A percentile compares a stretch with the other conserved stretches of the same genome.
These are phyloP conservation scores for Oxytropis ochrocephala DNA, from an alignment of 306 rosid species.

Conservation along the genomic window DNA sequence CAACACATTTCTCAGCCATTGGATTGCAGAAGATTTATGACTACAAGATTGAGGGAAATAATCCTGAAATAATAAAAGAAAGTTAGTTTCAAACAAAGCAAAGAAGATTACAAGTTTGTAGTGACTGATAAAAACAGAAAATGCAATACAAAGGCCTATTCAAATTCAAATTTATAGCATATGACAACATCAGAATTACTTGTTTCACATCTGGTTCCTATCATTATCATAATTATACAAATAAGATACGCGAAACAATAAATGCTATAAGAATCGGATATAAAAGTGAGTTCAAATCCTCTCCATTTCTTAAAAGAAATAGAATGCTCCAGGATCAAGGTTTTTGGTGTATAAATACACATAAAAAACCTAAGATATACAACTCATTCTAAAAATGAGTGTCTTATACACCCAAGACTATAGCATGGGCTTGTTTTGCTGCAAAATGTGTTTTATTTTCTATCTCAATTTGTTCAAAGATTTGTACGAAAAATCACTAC, in stretches of 20 bases:
- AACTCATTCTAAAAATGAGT: no score
- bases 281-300: not conserved
- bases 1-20: constrained; percentile 40
- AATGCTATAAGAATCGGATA: constrained; percentile 8
- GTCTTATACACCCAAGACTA: no score
- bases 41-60: constrained; percentile 19
- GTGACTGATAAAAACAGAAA: not conserved
- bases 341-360: no score
- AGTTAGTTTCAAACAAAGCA: not conserved
- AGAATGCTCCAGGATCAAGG: no score
- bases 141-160: not conserved
- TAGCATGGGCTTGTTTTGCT: no score
- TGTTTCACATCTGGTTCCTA: not conserved
- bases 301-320: no score
- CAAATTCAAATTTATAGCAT: no score
- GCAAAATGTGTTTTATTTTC: not conserved
- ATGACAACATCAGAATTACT: no score
- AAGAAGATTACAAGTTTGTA: not conserved
- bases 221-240: no score
- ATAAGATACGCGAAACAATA: not conserved
- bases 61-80: constrained; percentile 38
- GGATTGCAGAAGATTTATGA: not conserved
- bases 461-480: not conserved
- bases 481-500: no score
- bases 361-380: no score